A percentile compares a stretch with the other conserved stretches of the same genome.
These are phyloP conservation scores for Amphirosellinia nigrospora DNA, from an alignment of 495 filamentous ascomycete species.

Conservation along the genomic window DNA sequence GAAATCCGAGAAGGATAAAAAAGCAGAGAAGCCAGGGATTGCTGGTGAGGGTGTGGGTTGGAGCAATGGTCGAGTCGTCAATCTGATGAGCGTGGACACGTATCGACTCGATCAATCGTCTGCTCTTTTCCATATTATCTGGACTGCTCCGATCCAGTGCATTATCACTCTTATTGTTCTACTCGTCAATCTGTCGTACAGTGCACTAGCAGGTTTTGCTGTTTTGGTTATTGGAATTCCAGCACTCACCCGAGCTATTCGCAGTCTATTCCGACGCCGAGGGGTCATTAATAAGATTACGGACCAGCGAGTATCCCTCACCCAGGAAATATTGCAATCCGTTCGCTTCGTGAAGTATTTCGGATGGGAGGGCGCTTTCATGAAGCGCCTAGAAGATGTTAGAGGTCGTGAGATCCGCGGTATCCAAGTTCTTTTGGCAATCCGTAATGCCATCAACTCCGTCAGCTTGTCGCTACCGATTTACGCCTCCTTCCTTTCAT, in stretches of 20 bases:
- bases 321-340: conserved; percentile 88
- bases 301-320: conserved; percentile 86
- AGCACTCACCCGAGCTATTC: conserved; percentile 73
- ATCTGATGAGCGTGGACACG: conserved; percentile 92
- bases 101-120: conserved; percentile 86
- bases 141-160: conserved; percentile 81
- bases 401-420: conserved; percentile 75
- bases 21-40: conserved; percentile 53
- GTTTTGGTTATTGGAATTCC: conserved; percentile 80
- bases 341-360: conserved; percentile 97
- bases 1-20: conserved; percentile 39
- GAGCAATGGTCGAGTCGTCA: conserved; percentile 88
- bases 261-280: conserved; percentile 71
- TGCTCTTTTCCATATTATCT: conserved; percentile 87
- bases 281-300: conserved; percentile 88
- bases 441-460: conserved; percentile 84
- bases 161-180: conserved; percentile 79
- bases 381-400: conserved; percentile 74
- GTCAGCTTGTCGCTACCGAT: conserved; percentile 77
- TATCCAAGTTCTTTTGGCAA: conserved; percentile 79
- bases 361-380: conserved; percentile 89
- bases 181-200: conserved; percentile 84
- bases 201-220: conserved; percentile 84
- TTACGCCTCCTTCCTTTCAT: conserved; percentile 92
- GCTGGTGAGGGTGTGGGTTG: conserved; percentile 77